Conservation (phyloP, 164 flowering plant species). For the Liriodendron chinense region DNA sequence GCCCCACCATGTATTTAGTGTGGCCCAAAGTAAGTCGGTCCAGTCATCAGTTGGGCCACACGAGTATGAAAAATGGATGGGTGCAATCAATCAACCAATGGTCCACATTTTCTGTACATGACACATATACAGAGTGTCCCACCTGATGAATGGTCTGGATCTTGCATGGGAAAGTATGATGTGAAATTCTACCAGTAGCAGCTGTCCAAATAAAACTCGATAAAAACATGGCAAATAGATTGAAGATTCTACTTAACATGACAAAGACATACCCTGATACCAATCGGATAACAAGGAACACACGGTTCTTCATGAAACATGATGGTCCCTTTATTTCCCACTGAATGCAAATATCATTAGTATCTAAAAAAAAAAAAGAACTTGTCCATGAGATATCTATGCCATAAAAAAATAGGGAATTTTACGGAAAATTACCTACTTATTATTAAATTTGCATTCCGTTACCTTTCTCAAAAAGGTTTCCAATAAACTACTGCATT, state of each 20-base stretch:
- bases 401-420: not conserved
- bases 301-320: slow-evolving; percentile 66
- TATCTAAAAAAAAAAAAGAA: not conserved
- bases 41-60: no score
- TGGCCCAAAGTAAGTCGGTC: no score
- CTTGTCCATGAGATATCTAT: not conserved
- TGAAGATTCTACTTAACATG: not conserved
- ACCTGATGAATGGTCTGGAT: not conserved
- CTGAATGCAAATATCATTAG: slow-evolving; percentile 31
- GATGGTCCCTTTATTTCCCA: slow-evolving; percentile 71
- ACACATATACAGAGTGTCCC: no score
- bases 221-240: not conserved
- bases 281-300: slow-evolving; percentile 54
- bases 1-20: no score
- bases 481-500: no score
- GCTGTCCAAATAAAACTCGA: not conserved
- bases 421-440: not conserved
- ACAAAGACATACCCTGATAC: slow-evolving; percentile 57
- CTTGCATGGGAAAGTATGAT: not conserved
- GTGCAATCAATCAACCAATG: no score
- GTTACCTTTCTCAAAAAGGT: no score
- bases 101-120: no score
- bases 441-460: no score
- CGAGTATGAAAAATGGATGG: no score
- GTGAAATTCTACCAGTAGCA: not conserved